These are phyloP conservation scores for Naganishia albida DNA, from an alignment of 1,284 basidiomycete species.

Conservation along the genomic window DNA sequence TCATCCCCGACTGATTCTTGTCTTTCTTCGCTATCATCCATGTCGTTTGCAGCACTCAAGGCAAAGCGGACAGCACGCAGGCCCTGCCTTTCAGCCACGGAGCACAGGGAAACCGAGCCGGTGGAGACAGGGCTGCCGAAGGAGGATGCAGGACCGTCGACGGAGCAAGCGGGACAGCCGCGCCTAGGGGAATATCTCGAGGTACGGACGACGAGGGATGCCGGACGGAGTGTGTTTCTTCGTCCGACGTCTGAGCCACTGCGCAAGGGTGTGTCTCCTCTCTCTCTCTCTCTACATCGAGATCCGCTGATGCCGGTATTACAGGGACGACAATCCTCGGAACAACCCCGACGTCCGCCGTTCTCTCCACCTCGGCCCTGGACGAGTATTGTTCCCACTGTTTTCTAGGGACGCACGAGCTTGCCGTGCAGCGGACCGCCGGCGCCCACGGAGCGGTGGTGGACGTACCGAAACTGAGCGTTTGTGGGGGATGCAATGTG, in stretches of 20 bases:
- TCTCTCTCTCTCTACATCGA: neutral
- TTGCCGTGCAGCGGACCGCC: constrained; percentile 29
- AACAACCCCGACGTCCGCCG: constrained; percentile 63
- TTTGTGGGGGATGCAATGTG: constrained; percentile 70
- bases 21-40: neutral
- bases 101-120: neutral
- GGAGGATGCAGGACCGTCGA: too few relatives aligned
- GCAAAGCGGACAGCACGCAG: constrained; percentile 23
- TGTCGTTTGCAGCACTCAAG: constrained; percentile 33
- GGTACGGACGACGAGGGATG: constrained; percentile 30
- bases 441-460: constrained; percentile 20
- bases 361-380: constrained; percentile 67
- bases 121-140: neutral
- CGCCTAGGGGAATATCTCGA: constrained; percentile 33
- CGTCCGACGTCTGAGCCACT: neutral
- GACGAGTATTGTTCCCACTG: constrained; percentile 69
- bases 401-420: constrained; percentile 51
- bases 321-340: constrained; percentile 63
- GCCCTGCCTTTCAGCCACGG: neutral
- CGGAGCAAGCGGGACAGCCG: too few relatives aligned
- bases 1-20: neutral
- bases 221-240: constrained; percentile 42
- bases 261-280: constrained; percentile 10
- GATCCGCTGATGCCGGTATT: neutral
- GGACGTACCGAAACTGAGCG: constrained; percentile 49